Conservation (phyloP, 352 stramenopile species). For the Thalassiosira mediterranea region DNA sequence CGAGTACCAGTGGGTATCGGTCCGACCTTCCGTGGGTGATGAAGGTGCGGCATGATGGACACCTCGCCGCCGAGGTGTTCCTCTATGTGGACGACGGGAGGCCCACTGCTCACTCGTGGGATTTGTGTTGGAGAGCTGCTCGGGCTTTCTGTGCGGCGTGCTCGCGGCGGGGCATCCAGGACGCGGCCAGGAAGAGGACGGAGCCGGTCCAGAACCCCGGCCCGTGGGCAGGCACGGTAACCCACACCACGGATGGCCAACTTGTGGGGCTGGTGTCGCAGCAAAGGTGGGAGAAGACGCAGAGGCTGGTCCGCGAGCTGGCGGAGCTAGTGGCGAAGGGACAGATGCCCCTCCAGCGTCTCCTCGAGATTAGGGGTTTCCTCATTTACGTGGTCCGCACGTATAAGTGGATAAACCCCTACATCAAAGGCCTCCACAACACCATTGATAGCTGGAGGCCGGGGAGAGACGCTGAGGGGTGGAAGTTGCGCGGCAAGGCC, state of each 20-base stretch:
- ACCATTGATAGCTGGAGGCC: conserved; percentile 53
- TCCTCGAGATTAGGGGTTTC: conserved; percentile 29
- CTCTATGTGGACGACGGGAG: conserved; percentile 19
- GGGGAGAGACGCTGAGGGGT: conserved; percentile 34
- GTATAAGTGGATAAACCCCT: conserved; percentile 42
- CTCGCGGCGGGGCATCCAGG: not conserved
- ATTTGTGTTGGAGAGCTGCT: not conserved
- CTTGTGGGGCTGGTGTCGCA: not conserved
- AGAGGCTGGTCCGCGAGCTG: not conserved
- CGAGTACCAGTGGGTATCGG: not conserved
- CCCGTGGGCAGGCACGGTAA: not conserved
- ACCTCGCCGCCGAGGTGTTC: conserved; percentile 12
- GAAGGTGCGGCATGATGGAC: conserved; percentile 6
- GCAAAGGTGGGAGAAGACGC: conserved; percentile 3
- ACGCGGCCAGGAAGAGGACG: not conserved
- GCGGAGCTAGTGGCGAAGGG: not conserved
- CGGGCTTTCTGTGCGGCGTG: not conserved
- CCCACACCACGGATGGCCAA: conserved; percentile 1
- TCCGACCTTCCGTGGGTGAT: conserved; percentile 15
- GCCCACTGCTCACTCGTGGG: not conserved
- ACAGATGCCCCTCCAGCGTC: not conserved
- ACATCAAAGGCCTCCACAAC: conserved; percentile 59
- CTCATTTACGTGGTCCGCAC: conserved; percentile 43
- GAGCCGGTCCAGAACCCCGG: not conserved
- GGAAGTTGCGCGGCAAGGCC: not conserved